phyloP scores from a whole-genome alignment of 495 filamentous ascomycete genomes.

The Opeltia flavorubescens region DNA sequence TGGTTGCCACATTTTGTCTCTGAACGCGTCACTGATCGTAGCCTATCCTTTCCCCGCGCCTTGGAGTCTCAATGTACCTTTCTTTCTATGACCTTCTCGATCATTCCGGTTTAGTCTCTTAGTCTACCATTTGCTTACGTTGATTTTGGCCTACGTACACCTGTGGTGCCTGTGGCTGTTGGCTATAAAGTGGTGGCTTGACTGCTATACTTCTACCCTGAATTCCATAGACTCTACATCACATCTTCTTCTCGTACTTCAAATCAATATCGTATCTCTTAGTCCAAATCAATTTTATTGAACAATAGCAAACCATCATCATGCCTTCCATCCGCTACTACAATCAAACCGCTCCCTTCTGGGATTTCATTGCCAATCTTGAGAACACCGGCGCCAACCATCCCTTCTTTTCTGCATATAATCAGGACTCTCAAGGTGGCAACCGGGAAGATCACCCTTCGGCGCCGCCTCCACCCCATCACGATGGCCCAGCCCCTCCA shows the following conservation, averaged over 20 bases:
- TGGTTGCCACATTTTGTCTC: not conserved
- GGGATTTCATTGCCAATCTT: conserved; percentile 22
- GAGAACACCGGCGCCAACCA: conserved; percentile 19
- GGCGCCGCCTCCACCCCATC: not conserved
- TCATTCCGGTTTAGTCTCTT: not conserved
- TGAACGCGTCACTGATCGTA: not conserved
- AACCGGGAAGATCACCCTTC: conserved; percentile 2
- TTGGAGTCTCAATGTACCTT: not conserved
- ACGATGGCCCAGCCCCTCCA: conserved; percentile 4
- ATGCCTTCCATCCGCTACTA: conserved; percentile 26
- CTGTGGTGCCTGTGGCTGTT: conserved; percentile 13
- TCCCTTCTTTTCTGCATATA: conserved; percentile 25
- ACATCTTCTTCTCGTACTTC: not conserved
- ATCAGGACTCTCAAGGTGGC: conserved; percentile 10
- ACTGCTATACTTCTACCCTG: not conserved
- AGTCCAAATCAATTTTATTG: not conserved
- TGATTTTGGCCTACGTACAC: conserved; percentile 10
- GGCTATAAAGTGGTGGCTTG: conserved; percentile 15
- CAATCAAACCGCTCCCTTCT: conserved; percentile 25
- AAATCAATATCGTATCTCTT: not conserved
- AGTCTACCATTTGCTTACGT: not conserved
- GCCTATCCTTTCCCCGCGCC: not conserved
- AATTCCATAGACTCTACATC: not conserved
- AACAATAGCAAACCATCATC: conserved; percentile 7
- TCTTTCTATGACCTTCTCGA: conserved; percentile 1